These are phyloP conservation scores for Aureobasidium sp. DNA, from an alignment of 2,329 filamentous ascomycete genomes.

Conservation along the genomic window DNA sequence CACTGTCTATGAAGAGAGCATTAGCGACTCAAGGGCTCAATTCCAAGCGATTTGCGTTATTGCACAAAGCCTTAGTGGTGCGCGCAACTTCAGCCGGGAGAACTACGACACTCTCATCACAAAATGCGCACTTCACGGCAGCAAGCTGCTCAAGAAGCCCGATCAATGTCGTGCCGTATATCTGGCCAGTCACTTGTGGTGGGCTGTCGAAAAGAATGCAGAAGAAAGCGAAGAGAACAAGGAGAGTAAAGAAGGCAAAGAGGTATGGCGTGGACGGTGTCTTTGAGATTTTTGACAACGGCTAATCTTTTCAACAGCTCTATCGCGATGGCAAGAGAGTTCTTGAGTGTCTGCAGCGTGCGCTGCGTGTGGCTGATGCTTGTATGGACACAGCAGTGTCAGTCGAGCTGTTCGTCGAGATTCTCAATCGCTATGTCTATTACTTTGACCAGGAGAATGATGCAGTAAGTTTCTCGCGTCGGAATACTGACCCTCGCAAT, in stretches of 20 bases:
- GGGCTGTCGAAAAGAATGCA: slow-evolving; percentile 81
- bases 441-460: slow-evolving; percentile 99
- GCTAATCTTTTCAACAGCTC: slow-evolving; percentile 45
- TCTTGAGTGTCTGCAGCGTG: slow-evolving; percentile 89
- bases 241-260: slow-evolving; percentile 18
- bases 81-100: slow-evolving; percentile 85
- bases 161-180: slow-evolving; percentile 97
- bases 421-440: slow-evolving; percentile 95
- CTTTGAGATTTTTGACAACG: background rate
- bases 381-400: slow-evolving; percentile 98
- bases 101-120: slow-evolving; percentile 99
- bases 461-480: slow-evolving; percentile 48
- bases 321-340: slow-evolving; percentile 98
- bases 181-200: slow-evolving; percentile 94
- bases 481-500: background rate
- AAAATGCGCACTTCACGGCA: slow-evolving; percentile 92
- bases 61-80: slow-evolving; percentile 78
- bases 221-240: slow-evolving; percentile 47
- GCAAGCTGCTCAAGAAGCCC: slow-evolving; percentile 93
- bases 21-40: slow-evolving; percentile 91
- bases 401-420: slow-evolving; percentile 97
- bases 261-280: background rate
- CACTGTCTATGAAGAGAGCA: slow-evolving; percentile 92
- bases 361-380: slow-evolving; percentile 89
- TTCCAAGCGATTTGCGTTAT: slow-evolving; percentile 97